Evolutionary conservation across 345 rosid genomes (phyloP).

Genomic region (Cardamine occulta): DNA sequence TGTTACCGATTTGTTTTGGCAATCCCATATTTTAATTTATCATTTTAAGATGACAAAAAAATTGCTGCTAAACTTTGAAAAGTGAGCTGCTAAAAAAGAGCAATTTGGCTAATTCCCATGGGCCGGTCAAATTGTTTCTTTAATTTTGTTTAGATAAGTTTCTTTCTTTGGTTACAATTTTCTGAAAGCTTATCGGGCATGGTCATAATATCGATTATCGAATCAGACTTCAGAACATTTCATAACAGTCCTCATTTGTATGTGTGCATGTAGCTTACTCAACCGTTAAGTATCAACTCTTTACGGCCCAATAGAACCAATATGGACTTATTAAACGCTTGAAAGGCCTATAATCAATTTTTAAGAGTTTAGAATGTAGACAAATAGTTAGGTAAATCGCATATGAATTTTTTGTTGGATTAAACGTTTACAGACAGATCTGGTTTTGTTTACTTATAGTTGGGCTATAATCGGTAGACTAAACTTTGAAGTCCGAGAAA

Average conservation of each 20-base stretch:
- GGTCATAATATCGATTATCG: background rate
- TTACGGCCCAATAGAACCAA: background rate
- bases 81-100: background rate
- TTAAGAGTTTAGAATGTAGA: slow-evolving; percentile 2
- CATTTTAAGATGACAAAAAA: background rate
- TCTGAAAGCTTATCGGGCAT: slow-evolving; percentile 7
- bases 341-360: slow-evolving; percentile 8
- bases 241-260: background rate
- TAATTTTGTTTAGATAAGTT: background rate
- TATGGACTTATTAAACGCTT: background rate
- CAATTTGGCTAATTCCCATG: slow-evolving; percentile 6
- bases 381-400: background rate
- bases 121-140: background rate
- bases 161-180: background rate
- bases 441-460: background rate
- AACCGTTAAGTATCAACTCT: background rate
- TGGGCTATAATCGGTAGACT: background rate
- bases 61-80: background rate
- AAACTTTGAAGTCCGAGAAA: background rate
- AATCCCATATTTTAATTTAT: background rate
- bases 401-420: background rate
- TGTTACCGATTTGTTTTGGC: background rate
- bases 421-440: background rate
- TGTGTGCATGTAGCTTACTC: background rate
- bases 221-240: background rate